Percentiles rank a stretch among this genome's conserved stretches.
Evolutionary conservation across 441 rosid genomes (phyloP).

Genomic region (Dalechampia spathulata): DNA sequence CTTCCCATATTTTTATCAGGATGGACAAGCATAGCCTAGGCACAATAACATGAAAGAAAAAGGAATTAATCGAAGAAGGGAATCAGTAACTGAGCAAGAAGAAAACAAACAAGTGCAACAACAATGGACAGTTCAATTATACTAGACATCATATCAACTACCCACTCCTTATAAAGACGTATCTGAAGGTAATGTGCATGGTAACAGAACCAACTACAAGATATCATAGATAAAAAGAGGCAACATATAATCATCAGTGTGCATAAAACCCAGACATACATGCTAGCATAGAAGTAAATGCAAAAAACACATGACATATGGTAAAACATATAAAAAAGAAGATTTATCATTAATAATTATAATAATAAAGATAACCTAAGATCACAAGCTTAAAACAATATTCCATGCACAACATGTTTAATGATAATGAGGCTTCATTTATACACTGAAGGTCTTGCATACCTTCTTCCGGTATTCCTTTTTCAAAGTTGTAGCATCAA

Average conservation of each 20-base stretch:
- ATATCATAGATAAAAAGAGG: too few species aligned
- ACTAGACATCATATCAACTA: background rate
- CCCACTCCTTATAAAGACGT: background rate
- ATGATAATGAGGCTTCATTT: background rate
- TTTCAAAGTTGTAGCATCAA: conserved; percentile 57
- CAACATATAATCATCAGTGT: background rate
- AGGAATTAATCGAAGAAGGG: background rate
- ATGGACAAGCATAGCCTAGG: conserved; percentile 99
- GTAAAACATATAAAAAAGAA: background rate
- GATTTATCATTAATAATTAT: too few species aligned
- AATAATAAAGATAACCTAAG: too few species aligned
- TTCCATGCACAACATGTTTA: background rate
- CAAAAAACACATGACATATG: background rate
- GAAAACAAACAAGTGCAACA: background rate
- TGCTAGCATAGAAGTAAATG: too few species aligned
- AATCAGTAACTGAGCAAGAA: conserved; percentile 1
- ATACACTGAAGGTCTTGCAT: background rate
- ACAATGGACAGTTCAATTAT: background rate
- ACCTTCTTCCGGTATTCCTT: conserved; percentile 96
- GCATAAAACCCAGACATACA: background rate
- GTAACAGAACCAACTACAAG: too few species aligned
- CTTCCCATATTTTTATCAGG: conserved; percentile 99
- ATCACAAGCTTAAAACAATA: too few species aligned
- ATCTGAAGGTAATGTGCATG: too few species aligned
- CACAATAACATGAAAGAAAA: conserved; percentile 8